phyloP scores from a whole-genome alignment of 2,329 filamentous ascomycete species.

The Zalaria sp. region DNA sequence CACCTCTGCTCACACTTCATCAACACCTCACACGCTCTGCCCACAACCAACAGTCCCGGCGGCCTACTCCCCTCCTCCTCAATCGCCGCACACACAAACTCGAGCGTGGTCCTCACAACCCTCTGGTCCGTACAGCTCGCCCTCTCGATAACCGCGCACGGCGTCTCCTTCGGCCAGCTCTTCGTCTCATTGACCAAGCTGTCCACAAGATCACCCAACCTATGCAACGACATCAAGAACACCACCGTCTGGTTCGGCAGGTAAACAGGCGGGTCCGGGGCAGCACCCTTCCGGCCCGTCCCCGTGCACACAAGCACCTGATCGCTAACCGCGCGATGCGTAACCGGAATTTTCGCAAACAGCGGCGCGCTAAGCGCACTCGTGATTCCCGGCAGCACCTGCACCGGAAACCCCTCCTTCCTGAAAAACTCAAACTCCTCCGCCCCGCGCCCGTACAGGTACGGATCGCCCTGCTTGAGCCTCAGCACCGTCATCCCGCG shows the following conservation, averaged over 20 bases:
- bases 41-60: conserved; percentile 77
- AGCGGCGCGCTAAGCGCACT: conserved; percentile 75
- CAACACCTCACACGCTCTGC: conserved; percentile 68
- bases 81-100: conserved; percentile 65
- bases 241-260: conserved; percentile 69
- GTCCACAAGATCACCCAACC: conserved; percentile 58
- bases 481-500: conserved; percentile 70
- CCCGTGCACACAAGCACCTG: conserved; percentile 95
- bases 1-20: conserved; percentile 52
- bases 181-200: conserved; percentile 45
- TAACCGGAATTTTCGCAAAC: conserved; percentile 76
- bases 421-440: conserved; percentile 85
- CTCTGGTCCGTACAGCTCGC: conserved; percentile 90
- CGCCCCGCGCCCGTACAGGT: conserved; percentile 86
- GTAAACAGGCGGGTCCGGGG: conserved; percentile 70
- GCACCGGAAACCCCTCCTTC: conserved; percentile 46
- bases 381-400: conserved; percentile 81
- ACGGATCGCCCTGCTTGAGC: conserved; percentile 93
- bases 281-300: conserved; percentile 76
- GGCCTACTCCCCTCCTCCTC: conserved; percentile 82
- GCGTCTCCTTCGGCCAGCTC: conserved; percentile 60
- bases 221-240: conserved; percentile 89
- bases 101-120: conserved; percentile 76
- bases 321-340: conserved; percentile 79
- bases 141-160: conserved; percentile 84